Conservation (phyloP, 371 early-diverging fungal genomes). For the Syncephalastrum monosporum region DNA sequence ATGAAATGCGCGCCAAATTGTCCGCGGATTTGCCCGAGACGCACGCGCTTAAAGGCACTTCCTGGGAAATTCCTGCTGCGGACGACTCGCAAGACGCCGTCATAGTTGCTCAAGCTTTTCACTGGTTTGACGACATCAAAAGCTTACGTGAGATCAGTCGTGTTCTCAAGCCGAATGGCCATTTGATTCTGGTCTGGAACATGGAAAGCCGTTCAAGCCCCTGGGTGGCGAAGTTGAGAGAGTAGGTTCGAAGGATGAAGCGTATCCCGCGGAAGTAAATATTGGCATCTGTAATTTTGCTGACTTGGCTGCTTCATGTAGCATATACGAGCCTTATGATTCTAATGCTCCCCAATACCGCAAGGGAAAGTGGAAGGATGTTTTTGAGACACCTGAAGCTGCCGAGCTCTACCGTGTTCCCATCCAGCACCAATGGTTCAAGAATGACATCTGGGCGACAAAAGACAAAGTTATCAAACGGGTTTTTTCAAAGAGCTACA, state of each 20-base stretch:
- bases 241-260: constrained; percentile 18
- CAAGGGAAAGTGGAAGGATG: constrained; percentile 33
- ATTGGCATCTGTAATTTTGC: not conserved
- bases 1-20: constrained; percentile 42
- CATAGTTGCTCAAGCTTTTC: constrained; percentile 55
- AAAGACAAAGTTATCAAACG: constrained; percentile 12
- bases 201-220: constrained; percentile 38
- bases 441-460: constrained; percentile 11
- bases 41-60: constrained; percentile 35
- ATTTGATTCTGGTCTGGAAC: constrained; percentile 48
- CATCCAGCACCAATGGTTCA: constrained; percentile 21
- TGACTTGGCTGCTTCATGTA: constrained; percentile 6
- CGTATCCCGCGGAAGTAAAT: not conserved
- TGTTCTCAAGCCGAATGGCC: constrained; percentile 46
- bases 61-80: constrained; percentile 43
- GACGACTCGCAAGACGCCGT: constrained; percentile 41
- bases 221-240: constrained; percentile 39
- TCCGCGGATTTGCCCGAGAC: constrained; percentile 21
- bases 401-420: constrained; percentile 22
- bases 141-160: constrained; percentile 49
- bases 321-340: constrained; percentile 36
- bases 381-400: constrained; percentile 31
- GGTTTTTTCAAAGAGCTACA: constrained; percentile 42
- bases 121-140: constrained; percentile 54
- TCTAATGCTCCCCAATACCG: constrained; percentile 37